Evolutionary conservation across 208 protist species (phyloP).

Genomic region (Trypanosoma congolense): DNA sequence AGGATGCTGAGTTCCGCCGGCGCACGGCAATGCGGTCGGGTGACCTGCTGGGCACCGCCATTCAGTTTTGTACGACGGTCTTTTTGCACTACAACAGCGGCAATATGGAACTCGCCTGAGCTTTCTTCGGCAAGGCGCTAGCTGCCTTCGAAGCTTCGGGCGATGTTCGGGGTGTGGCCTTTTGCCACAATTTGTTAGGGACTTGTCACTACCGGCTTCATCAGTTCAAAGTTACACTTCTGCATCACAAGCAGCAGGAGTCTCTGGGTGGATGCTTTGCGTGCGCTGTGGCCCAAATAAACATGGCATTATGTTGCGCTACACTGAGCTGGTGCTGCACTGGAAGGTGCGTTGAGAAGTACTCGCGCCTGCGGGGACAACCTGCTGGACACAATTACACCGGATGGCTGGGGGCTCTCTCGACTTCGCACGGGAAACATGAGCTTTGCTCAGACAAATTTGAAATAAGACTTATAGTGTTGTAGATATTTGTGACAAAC

Average conservation of each 20-base stretch:
- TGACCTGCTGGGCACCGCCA: constrained; percentile 43
- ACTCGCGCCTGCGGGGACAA: constrained; percentile 45
- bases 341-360: constrained; percentile 66
- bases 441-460: constrained; percentile 57
- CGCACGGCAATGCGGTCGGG: constrained; percentile 50
- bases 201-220: constrained; percentile 64
- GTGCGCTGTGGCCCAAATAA: constrained; percentile 75
- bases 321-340: constrained; percentile 72
- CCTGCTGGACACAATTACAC: constrained; percentile 75
- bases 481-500: constrained; percentile 79
- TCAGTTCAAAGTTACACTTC: constrained; percentile 67
- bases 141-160: constrained; percentile 45
- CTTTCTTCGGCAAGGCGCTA: constrained; percentile 48
- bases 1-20: constrained; percentile 62
- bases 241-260: constrained; percentile 85
- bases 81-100: constrained; percentile 80
- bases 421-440: constrained; percentile 77
- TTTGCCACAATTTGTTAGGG: constrained; percentile 85
- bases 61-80: constrained; percentile 49
- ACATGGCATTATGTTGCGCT: constrained; percentile 81
- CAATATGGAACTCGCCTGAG: constrained; percentile 63
- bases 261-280: constrained; percentile 71
- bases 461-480: constrained; percentile 79
- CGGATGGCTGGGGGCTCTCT: constrained; percentile 74
- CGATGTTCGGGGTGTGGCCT: constrained; percentile 53